A percentile compares a stretch with the other conserved stretches of the same genome.
Evolutionary conservation across 202 grass and related monocot genomes (phyloP).

Genomic region (Schoenoplectus tabernaemontani): DNA sequence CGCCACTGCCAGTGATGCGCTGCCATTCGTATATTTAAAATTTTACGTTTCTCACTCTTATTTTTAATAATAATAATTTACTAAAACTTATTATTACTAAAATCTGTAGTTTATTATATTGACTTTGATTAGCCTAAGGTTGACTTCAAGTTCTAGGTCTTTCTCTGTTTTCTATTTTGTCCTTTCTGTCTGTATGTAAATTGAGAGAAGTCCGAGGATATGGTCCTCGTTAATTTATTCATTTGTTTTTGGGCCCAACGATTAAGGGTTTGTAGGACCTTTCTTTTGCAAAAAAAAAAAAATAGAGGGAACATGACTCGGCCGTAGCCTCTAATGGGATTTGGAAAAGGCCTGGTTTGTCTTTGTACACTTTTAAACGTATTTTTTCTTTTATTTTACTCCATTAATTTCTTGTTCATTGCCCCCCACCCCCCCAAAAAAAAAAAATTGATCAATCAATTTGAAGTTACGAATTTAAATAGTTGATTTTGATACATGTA

Average conservation of each 20-base stretch:
- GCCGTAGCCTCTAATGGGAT: neutral
- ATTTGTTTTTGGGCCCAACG: neutral
- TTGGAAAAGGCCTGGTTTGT: conserved; percentile 7
- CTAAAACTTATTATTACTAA: no score
- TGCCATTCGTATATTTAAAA: no score
- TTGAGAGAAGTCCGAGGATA: neutral
- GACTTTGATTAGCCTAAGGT: conserved; percentile 22
- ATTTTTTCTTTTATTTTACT: neutral
- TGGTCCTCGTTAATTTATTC: conserved; percentile 12
- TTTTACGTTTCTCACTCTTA: no score
- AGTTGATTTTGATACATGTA: no score
- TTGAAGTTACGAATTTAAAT: neutral
- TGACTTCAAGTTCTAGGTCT: conserved; percentile 9
- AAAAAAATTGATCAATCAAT: neutral
- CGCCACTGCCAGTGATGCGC: no score
- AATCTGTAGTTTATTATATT: conserved; percentile 17
- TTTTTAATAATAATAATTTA: no score
- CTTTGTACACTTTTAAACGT: neutral
- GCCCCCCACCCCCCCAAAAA: no score
- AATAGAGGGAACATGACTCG: neutral
- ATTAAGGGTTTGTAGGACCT: neutral
- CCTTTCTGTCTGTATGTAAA: neutral
- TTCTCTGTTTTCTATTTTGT: neutral
- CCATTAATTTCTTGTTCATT: neutral
- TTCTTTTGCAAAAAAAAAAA: neutral